A percentile compares a stretch with the other conserved stretches of the same genome.
phyloP scores from a whole-genome alignment of 768 basidiomycete species.

The Trametes coccinea region DNA sequence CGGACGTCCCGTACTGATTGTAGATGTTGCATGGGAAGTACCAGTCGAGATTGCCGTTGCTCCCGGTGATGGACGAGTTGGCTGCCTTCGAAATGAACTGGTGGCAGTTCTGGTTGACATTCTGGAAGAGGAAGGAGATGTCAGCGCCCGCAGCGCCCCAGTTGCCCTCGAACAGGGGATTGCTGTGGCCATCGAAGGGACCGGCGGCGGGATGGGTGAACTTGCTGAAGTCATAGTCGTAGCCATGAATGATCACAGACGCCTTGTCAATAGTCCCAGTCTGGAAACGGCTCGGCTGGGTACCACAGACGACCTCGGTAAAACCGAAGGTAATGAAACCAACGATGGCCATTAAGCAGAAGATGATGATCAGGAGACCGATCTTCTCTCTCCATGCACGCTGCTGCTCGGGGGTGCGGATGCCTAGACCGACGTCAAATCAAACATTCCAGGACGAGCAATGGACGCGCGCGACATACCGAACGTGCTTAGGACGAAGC shows the following conservation, averaged over 20 bases:
- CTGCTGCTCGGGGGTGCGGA: conserved; percentile 88
- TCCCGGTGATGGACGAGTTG: conserved; percentile 70
- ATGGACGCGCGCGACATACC: conserved; percentile 52
- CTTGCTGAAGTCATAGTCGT: conserved; percentile 85
- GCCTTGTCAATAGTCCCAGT: conserved; percentile 73
- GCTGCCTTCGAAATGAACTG: conserved; percentile 71
- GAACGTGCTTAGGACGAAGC: conserved; percentile 70
- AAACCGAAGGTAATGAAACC: conserved; percentile 99
- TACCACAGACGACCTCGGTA: conserved; percentile 90
- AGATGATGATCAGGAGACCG: conserved; percentile 82
- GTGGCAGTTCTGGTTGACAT: conserved; percentile 79
- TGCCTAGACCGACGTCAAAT: conserved; percentile 49
- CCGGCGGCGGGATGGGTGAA: conserved; percentile 82
- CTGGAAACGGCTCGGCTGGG: conserved; percentile 79
- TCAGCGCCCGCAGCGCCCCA: conserved; percentile 88
- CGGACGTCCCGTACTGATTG: conserved; percentile 64
- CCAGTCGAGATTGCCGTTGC: conserved; percentile 72
- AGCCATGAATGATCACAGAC: conserved; percentile 92
- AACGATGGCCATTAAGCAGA: conserved; percentile 85
- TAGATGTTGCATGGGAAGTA: conserved; percentile 97
- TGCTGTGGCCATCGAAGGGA: conserved; percentile 75
- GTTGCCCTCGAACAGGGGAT: conserved; percentile 76
- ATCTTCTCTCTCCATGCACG: conserved; percentile 99
- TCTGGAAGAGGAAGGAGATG: conserved; percentile 94
- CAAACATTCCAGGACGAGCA: not conserved